Percentiles rank a stretch among this genome's conserved stretches.
phyloP scores from a whole-genome alignment of 2,329 filamentous ascomycete genomes.

The Fusarium drepaniforme region DNA sequence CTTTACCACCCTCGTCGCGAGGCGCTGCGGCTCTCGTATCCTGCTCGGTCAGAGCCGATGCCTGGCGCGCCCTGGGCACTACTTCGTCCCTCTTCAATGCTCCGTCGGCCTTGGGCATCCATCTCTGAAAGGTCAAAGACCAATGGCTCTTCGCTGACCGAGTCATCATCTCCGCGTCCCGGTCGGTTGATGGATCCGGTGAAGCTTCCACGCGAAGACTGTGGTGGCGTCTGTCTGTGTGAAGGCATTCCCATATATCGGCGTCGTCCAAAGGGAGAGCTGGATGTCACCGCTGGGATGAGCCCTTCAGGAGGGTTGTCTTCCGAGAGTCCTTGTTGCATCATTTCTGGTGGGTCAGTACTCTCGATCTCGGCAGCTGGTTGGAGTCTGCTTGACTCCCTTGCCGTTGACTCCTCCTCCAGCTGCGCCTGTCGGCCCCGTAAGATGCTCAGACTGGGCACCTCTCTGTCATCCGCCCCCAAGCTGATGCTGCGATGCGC shows the following conservation, averaged over 20 bases:
- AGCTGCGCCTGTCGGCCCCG: conserved; percentile 59
- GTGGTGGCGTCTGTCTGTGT: conserved; percentile 57
- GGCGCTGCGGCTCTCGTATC: conserved; percentile 55
- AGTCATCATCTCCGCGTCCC: conserved; percentile 59
- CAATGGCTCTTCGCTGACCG: conserved; percentile 75
- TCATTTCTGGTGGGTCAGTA: conserved; percentile 53
- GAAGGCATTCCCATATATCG: conserved; percentile 60
- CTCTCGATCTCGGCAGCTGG: conserved; percentile 58
- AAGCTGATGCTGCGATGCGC: conserved; percentile 77
- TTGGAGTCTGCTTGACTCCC: conserved; percentile 49
- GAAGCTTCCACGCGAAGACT: conserved; percentile 61
- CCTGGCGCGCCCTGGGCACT: conserved; percentile 48
- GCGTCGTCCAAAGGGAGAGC: conserved; percentile 60
- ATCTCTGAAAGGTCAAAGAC: conserved; percentile 82
- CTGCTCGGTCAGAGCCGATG: conserved; percentile 52
- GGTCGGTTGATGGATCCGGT: conserved; percentile 54
- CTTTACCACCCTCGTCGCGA: conserved; percentile 53
- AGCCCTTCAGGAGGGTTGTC: conserved; percentile 60
- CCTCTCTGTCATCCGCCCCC: conserved; percentile 73
- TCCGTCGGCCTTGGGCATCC: conserved; percentile 68
- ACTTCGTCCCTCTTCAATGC: conserved; percentile 66
- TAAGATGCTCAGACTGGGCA: conserved; percentile 74
- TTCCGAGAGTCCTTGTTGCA: conserved; percentile 58
- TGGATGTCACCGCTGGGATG: conserved; percentile 54
- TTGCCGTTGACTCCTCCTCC: conserved; percentile 47